Conservation (phyloP, 441 rosid species). For the Erodium trifolium region DNA sequence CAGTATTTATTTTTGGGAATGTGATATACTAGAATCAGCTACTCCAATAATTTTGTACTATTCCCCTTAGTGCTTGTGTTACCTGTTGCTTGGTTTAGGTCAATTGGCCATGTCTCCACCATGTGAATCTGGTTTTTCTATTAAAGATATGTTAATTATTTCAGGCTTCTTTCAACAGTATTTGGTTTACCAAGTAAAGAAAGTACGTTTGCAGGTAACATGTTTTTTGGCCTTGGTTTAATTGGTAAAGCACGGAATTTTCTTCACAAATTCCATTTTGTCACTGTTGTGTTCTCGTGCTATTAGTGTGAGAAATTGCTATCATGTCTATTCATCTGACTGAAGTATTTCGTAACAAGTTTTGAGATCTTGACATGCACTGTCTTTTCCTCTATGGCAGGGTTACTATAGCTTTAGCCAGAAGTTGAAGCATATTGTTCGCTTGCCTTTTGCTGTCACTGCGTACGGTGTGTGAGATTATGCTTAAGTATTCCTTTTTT, state of each 20-base stretch:
- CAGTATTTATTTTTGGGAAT: too few relatives aligned
- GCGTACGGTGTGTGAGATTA: conserved; percentile 55
- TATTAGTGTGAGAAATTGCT: not conserved
- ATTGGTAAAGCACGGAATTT: not conserved
- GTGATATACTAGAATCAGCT: too few relatives aligned
- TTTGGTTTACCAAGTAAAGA: conserved; percentile 83
- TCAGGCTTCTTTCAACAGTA: conserved; percentile 83
- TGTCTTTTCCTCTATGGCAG: conserved; percentile 33
- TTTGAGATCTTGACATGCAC: conserved; percentile 16
- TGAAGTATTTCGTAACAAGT: not conserved
- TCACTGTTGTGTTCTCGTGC: conserved; percentile 3
- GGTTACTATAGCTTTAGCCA: conserved; percentile 97
- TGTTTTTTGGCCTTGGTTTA: conserved; percentile 4
- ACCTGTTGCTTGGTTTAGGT: too few relatives aligned
- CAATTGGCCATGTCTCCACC: too few relatives aligned
- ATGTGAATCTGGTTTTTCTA: conserved; percentile 5
- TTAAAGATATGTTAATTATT: conserved; percentile 21
- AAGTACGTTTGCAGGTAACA: conserved; percentile 80
- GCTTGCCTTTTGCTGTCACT: conserved; percentile 77
- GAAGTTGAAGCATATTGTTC: conserved; percentile 91
- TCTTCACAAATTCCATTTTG: conserved; percentile 5
- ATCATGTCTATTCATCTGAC: not conserved
- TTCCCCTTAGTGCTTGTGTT: conserved; percentile 3
- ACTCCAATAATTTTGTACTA: not conserved
- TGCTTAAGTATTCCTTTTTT: too few relatives aligned